These are phyloP conservation scores for Lecanicillium sp. DNA, from an alignment of 2,329 filamentous ascomycete genomes.

Conservation along the genomic window DNA sequence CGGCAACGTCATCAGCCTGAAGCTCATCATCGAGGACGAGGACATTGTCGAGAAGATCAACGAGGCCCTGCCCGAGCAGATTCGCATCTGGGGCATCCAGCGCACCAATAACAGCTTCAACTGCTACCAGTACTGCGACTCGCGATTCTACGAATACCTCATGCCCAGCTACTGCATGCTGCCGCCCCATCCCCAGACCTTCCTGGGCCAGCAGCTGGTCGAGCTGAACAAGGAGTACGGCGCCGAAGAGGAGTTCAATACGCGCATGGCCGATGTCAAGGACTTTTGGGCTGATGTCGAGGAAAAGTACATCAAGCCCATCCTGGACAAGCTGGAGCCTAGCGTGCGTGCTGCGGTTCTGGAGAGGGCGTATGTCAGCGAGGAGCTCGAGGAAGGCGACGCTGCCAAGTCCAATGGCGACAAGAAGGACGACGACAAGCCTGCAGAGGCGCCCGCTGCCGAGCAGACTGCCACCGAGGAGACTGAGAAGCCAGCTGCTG, in stretches of 20 bases:
- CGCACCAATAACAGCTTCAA: constrained; percentile 86
- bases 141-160: constrained; percentile 93
- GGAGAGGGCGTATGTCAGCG: constrained; percentile 46
- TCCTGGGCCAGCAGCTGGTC: constrained; percentile 74
- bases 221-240: constrained; percentile 67
- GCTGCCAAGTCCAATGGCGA: constrained; percentile 18
- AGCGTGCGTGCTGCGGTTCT: constrained; percentile 56
- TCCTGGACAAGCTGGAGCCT: constrained; percentile 54
- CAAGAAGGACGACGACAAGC: constrained; percentile 14
- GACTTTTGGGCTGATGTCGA: constrained; percentile 80
- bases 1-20: constrained; percentile 89
- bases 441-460: constrained; percentile 15
- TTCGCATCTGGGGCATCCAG: constrained; percentile 90
- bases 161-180: constrained; percentile 90
- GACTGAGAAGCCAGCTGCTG: constrained; percentile 13
- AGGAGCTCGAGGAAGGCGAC: constrained; percentile 9
- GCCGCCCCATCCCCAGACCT: constrained; percentile 85
- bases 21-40: constrained; percentile 88
- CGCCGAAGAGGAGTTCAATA: constrained; percentile 59
- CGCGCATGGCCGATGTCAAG: constrained; percentile 68
- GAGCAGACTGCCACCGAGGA: constrained; percentile 15
- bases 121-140: constrained; percentile 91
- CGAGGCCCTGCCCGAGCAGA: constrained; percentile 73
- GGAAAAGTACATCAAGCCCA: constrained; percentile 69
- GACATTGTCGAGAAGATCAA: constrained; percentile 91